Conservation (phyloP, 176 grass and related monocot species). For the Aegilops tauschii region DNA sequence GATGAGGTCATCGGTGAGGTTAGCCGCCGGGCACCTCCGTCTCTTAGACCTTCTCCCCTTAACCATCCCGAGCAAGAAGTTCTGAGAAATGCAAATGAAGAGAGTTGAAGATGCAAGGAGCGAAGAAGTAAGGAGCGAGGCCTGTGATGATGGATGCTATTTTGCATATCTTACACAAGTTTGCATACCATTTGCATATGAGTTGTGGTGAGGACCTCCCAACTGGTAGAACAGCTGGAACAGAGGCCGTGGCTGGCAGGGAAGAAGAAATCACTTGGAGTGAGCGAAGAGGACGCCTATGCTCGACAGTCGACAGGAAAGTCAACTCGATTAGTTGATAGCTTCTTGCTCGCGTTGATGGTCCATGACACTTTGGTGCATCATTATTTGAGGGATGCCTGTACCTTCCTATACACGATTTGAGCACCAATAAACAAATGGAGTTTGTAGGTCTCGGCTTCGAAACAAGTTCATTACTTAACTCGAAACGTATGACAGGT, state of each 20-base stretch:
- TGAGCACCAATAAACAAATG: not conserved
- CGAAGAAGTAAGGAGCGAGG: not conserved
- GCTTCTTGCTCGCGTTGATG: not conserved
- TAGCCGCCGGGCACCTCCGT: not conserved
- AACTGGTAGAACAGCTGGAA: not conserved
- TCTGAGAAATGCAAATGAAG: not conserved
- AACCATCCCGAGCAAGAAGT: not conserved
- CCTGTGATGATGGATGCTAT: not conserved
- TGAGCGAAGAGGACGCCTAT: not conserved
- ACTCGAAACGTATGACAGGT: not conserved
- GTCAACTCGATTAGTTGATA: not conserved
- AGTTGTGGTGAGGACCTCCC: not conserved
- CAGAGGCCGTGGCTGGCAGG: not conserved
- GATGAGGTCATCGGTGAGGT: not conserved
- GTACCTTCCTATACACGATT: not conserved
- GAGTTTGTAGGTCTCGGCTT: not conserved
- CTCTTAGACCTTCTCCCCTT: not conserved
- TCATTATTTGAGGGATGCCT: not conserved
- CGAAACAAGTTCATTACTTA: not conserved
- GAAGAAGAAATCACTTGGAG: not conserved
- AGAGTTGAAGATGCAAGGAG: not conserved
- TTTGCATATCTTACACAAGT: not conserved
- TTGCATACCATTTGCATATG: too few relatives aligned
- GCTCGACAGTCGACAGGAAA: not conserved
- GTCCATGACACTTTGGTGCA: not conserved